Conservation (phyloP, 2,329 filamentous ascomycete genomes). For the Clonostachys chloroleuca region DNA sequence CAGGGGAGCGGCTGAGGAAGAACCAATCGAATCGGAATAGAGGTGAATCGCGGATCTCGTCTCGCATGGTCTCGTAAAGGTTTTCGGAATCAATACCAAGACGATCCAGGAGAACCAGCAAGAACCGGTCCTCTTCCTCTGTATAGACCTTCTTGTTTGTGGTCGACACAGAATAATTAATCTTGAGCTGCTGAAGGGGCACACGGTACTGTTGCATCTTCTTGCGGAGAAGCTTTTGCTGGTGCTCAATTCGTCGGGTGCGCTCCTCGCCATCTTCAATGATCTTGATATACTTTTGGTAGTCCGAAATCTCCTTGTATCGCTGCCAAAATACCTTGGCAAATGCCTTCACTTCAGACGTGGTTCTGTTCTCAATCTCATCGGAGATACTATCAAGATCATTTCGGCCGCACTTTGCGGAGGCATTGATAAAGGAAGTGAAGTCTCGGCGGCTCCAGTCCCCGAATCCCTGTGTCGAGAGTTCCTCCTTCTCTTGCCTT, state of each 20-base stretch:
- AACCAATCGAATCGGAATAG: constrained; percentile 99
- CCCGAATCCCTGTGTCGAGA: constrained; percentile 82
- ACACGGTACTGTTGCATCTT: constrained; percentile 98
- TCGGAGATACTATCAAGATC: constrained; percentile 82
- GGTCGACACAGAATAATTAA: constrained; percentile 97
- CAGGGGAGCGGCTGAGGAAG: constrained; percentile 89
- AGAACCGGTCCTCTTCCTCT: constrained; percentile 94
- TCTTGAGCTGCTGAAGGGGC: constrained; percentile 93
- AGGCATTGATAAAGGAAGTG: constrained; percentile 95
- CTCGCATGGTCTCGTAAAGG: constrained; percentile 91
- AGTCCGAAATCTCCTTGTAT: constrained; percentile 86
- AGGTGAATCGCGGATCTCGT: constrained; percentile 91
- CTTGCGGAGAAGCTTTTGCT: constrained; percentile 87
- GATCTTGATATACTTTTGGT: constrained; percentile 79
- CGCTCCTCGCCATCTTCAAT: constrained; percentile 94
- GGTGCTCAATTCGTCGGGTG: constrained; percentile 81
- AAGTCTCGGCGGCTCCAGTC: constrained; percentile 98
- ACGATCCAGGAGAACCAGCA: constrained; percentile 88
- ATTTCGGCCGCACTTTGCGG: constrained; percentile 83
- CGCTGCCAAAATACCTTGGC: constrained; percentile 96
- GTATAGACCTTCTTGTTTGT: constrained; percentile 99
- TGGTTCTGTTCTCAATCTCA: constrained; percentile 87
- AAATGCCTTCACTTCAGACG: constrained; percentile 82
- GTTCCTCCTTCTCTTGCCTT: constrained; percentile 75
- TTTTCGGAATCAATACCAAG: constrained; percentile 88